phyloP scores from a whole-genome alignment of 1,284 basidiomycete species.

The Takashimella tepidaria region DNA sequence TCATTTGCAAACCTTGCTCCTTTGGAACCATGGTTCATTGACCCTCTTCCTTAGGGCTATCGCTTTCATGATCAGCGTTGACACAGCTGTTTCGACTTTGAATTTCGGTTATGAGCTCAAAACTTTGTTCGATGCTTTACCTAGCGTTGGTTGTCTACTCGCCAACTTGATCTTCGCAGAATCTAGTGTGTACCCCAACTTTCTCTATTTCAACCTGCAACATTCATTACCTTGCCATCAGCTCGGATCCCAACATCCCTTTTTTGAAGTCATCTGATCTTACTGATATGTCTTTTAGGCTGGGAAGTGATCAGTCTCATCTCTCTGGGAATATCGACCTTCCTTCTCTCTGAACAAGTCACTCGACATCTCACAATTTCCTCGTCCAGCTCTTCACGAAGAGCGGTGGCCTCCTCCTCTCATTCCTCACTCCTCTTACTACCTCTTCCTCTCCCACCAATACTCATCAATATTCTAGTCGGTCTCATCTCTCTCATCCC shows the following conservation, averaged over 20 bases:
- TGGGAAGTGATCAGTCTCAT: background rate
- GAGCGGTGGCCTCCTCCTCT: background rate
- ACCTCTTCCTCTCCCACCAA: background rate
- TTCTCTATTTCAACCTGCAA: background rate
- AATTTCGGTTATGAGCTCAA: background rate
- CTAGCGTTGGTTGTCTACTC: background rate
- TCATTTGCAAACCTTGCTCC: too few species aligned
- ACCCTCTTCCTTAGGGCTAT: background rate
- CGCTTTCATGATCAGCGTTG: background rate
- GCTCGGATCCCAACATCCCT: too few species aligned
- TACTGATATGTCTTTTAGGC: too few species aligned
- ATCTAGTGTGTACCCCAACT: background rate
- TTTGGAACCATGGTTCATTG: too few species aligned
- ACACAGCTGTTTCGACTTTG: background rate
- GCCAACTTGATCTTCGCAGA: background rate
- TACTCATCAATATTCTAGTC: background rate
- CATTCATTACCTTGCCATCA: too few species aligned
- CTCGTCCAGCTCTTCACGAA: background rate
- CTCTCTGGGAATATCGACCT: background rate
- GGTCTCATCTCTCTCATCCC: background rate
- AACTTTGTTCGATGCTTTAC: background rate
- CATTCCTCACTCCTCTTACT: too few species aligned
- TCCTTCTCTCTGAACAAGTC: background rate
- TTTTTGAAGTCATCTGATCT: too few species aligned
- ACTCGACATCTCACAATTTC: background rate